A percentile compares a stretch with the other conserved stretches of the same genome.
Evolutionary conservation across 2,329 filamentous ascomycete genomes (phyloP).

Genomic region (Hymenoscyphus occultus): DNA sequence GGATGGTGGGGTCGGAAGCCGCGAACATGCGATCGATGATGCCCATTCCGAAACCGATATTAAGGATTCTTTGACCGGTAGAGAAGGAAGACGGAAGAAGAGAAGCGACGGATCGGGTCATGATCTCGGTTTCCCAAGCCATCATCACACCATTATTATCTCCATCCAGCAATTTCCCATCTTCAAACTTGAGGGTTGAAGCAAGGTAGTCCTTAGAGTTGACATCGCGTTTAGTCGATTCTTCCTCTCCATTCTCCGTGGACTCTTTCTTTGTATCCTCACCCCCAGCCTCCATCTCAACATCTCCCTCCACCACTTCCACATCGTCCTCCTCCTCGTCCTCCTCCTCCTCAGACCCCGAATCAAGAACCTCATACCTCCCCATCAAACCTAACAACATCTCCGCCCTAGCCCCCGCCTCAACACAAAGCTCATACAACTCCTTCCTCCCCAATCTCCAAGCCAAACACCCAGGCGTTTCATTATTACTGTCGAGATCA

Average conservation of each 20-base stretch:
- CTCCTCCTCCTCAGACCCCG: constrained; percentile 46
- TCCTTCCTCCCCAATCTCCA: constrained; percentile 62
- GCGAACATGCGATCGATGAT: constrained; percentile 80
- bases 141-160: constrained; percentile 88
- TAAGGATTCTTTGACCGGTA: constrained; percentile 67
- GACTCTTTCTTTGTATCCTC: neutral
- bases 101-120: constrained; percentile 72
- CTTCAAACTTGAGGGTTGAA: constrained; percentile 61
- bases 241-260: constrained; percentile 22
- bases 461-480: constrained; percentile 90
- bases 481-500: constrained; percentile 78
- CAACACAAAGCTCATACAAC: constrained; percentile 80
- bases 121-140: constrained; percentile 86
- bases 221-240: constrained; percentile 41
- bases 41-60: constrained; percentile 89
- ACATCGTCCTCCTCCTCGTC: constrained; percentile 37
- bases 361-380: constrained; percentile 70
- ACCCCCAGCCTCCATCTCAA: constrained; percentile 29
- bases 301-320: constrained; percentile 36
- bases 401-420: constrained; percentile 88
- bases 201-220: constrained; percentile 67
- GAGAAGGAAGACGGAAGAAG: constrained; percentile 48
- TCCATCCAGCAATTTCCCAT: constrained; percentile 67
- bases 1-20: constrained; percentile 60
- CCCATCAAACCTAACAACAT: constrained; percentile 79